Conservation (phyloP, 345 rosid genomes). For the Eutrema yunnanense region DNA sequence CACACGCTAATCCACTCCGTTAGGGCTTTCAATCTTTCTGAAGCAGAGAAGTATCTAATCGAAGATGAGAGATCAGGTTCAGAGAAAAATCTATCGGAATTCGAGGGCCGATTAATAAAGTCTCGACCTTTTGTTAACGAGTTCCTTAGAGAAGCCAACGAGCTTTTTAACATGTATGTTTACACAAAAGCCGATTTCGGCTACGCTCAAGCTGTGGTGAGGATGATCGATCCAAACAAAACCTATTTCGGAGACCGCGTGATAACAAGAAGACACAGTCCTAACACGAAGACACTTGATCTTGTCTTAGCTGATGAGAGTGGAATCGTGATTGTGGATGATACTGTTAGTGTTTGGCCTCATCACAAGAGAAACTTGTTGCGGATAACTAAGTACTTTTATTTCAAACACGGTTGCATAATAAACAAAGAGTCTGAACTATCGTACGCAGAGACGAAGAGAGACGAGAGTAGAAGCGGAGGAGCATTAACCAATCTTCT, state of each 20-base stretch:
- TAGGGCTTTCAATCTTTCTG: not conserved
- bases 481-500: not conserved
- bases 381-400: constrained; percentile 27
- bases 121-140: not conserved
- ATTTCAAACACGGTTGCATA: constrained; percentile 11
- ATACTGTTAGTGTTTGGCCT: constrained; percentile 13
- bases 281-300: constrained; percentile 9
- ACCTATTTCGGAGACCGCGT: constrained; percentile 9
- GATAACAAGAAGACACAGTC: constrained; percentile 1
- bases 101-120: not conserved
- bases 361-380: constrained; percentile 15
- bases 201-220: not conserved
- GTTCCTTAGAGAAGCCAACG: constrained; percentile 16
- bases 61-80: not conserved
- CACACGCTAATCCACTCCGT: constrained; percentile 14
- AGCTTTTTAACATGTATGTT: constrained; percentile 10
- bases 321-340: constrained; percentile 20
- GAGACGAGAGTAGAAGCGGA: not conserved
- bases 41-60: constrained; percentile 11
- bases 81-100: not conserved
- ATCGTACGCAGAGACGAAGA: constrained; percentile 4
- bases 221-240: constrained; percentile 4
- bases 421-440: not conserved
- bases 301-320: constrained; percentile 24
- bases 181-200: not conserved